phyloP scores from a whole-genome alignment of 2,329 filamentous ascomycete species.

The Penicillium sp. region DNA sequence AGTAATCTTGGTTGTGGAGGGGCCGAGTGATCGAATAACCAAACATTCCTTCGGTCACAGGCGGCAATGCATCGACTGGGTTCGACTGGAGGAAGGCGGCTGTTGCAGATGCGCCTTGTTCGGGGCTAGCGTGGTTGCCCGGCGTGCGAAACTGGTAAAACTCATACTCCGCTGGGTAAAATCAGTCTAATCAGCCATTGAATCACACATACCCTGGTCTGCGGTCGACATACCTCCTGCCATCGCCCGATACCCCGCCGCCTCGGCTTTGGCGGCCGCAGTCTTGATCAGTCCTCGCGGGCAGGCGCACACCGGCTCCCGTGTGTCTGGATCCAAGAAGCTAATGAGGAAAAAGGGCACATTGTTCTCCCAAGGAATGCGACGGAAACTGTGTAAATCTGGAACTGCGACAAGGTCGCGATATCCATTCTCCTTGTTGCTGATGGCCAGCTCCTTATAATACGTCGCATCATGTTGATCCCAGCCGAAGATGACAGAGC shows the following conservation, averaged over 20 bases:
- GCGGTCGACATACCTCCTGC: slow-evolving; percentile 70
- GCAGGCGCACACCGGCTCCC: slow-evolving; percentile 70
- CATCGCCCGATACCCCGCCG: slow-evolving; percentile 75
- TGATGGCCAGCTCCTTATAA: slow-evolving; percentile 78
- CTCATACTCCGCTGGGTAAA: slow-evolving; percentile 76
- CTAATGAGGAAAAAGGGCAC: slow-evolving; percentile 81
- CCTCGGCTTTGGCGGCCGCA: slow-evolving; percentile 65
- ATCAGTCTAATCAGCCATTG: slow-evolving; percentile 11
- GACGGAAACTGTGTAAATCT: slow-evolving; percentile 72
- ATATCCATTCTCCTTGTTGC: slow-evolving; percentile 89
- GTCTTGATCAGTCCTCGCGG: slow-evolving; percentile 73
- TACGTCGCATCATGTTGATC: slow-evolving; percentile 96
- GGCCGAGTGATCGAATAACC: slow-evolving; percentile 87
- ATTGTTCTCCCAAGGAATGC: slow-evolving; percentile 88
- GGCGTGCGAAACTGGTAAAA: slow-evolving; percentile 89
- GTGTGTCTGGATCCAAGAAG: slow-evolving; percentile 79
- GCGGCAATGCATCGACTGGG: slow-evolving; percentile 69
- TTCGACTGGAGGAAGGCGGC: slow-evolving; percentile 73
- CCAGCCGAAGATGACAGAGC: slow-evolving; percentile 93
- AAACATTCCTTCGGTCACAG: slow-evolving; percentile 91
- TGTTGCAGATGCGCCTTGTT: slow-evolving; percentile 66
- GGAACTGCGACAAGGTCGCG: slow-evolving; percentile 79
- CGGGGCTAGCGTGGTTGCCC: slow-evolving; percentile 45
- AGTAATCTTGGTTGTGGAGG: slow-evolving; percentile 88
- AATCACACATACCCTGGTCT: background rate